Percentiles rank a stretch among this genome's conserved stretches.
Evolutionary conservation across 1,284 basidiomycete genomes (phyloP).

Genomic region (Veloporphyrellus conicus): DNA sequence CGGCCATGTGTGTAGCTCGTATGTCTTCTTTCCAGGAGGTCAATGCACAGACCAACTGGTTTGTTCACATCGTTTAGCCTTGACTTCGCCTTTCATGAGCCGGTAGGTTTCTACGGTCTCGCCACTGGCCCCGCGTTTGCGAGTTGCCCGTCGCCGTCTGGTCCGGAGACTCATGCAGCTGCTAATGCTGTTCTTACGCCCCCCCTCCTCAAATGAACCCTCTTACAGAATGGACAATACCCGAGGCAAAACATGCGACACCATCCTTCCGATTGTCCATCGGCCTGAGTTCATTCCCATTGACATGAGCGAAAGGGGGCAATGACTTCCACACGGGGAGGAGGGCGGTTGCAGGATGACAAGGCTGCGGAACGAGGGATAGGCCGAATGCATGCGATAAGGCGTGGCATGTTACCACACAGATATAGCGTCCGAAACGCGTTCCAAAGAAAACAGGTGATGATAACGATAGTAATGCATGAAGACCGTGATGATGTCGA

Average conservation of each 20-base stretch:
- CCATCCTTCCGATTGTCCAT: conserved; percentile 8
- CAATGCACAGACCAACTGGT: too few relatives aligned
- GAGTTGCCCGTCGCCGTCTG: not conserved
- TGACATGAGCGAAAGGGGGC: not conserved
- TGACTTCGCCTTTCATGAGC: not conserved
- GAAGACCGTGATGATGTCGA: not conserved
- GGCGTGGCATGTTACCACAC: not conserved
- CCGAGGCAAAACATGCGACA: conserved; percentile 5
- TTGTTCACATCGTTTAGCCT: not conserved
- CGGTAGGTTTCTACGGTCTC: not conserved
- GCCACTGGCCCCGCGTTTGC: not conserved
- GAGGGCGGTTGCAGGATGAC: not conserved
- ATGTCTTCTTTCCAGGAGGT: too few relatives aligned
- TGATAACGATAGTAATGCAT: conserved; percentile 6
- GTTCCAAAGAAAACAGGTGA: not conserved
- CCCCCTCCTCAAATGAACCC: not conserved
- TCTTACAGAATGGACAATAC: not conserved
- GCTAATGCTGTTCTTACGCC: not conserved
- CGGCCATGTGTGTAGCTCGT: too few relatives aligned
- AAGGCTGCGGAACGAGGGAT: not conserved
- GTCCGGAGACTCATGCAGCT: not conserved
- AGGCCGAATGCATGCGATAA: conserved; percentile 1
- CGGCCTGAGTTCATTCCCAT: not conserved
- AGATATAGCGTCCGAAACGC: conserved; percentile 9
- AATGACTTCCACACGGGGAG: not conserved